Base-by-base conservation (phyloP, 75 land plant genomes). In the Sequoiadendron giganteum region DNA sequence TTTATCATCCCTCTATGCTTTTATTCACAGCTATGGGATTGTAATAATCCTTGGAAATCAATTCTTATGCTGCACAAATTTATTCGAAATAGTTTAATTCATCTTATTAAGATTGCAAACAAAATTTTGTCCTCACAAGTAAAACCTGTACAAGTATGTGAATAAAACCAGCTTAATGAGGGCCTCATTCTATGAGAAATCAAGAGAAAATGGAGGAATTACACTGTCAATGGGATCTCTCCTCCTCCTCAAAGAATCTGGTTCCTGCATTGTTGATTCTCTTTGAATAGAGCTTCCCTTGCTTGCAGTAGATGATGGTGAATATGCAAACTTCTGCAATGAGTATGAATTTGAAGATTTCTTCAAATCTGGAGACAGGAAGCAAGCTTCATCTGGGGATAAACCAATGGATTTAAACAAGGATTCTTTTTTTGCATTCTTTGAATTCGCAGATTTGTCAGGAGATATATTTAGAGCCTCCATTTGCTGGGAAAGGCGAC, bases 211-310 rank as follows among this genome's bases (percentile, higher is more conserved):
- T 84, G 1, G 52, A 90, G 89, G 86, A 3, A 5, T 89, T 95
- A 95, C 99, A 90, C 52, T 91, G 65, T 94, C 96, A 89, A 97
- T 88, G 9, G 99, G 96, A 72, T 97, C 96, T 90, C 99, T 95
- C 61, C 97, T 92, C 90, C 99, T 94, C 90, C 99, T 94, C 15
- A 90, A 90, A 85, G 93, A 93, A 87, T 95, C 97, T 84, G 94
- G 93, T 82, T 93, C 97, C 88, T 36, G 86, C 90, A 78, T 77
- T 85, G 87, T 91, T 21, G 82, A 28, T 70, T 81, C 86, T 88
- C 86, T 87, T 87, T 86, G 89, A 48, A 90, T 88, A n/a, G 92
- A 84, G n/a, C 85, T 85, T 38, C 91, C 88, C 85, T 88, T 90
- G 55, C 48, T 42, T 54, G 87, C 54, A 87, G 86, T 85, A 54